Base-by-base conservation (phyloP, 148 eudicot genomes). In the Polygonum aviculare region DNA sequence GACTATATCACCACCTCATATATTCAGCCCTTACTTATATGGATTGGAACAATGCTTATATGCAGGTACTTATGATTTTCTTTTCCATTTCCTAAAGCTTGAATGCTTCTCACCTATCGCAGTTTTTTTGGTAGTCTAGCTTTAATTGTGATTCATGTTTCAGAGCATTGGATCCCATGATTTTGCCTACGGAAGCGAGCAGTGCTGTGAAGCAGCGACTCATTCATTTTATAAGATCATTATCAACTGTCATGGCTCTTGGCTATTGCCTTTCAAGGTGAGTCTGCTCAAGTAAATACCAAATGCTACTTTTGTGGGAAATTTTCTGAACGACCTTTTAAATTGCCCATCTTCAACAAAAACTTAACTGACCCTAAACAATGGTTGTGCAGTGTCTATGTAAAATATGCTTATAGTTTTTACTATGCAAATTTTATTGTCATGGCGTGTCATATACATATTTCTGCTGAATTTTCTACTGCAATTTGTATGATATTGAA, bases 261-360 rank as follows among this genome's bases (percentile, higher is more conserved):
- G 94, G 97, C 75, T 88, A 87, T 78, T 92, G 94, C 79, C 71
- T 95, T 57, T 95, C 97, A 78, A 87, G 97, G 99, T 90, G 36
- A 77, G 81, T 47, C 55, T 41, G 10, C 36, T 22, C 51, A 33
- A 22, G 57, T 39, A 16, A 6, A 18, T 26, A 12, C 33, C 38
- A 63, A 63, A 51, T 51, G 55, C 55, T 51, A 51, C 55, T 51
- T 51, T 51, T 51, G n/a, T 51, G 15, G 1, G n/a, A 51, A 51
- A 44, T 44, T 44, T 51, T 16, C 21, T 57, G 63, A 57, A 19
- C 22, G 0, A 19, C 26, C 63, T 51, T 21, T 57, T 21, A 51
- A 51, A 51, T 4, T 51, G 19, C 15, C 19, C 57, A 51, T 15
- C 57, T 14, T 16, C 21, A 51, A 51, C 57, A 51, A 16, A 16